Evolutionary conservation across 441 rosid genomes (phyloP).

Genomic region (Flueggea neowawraea): DNA sequence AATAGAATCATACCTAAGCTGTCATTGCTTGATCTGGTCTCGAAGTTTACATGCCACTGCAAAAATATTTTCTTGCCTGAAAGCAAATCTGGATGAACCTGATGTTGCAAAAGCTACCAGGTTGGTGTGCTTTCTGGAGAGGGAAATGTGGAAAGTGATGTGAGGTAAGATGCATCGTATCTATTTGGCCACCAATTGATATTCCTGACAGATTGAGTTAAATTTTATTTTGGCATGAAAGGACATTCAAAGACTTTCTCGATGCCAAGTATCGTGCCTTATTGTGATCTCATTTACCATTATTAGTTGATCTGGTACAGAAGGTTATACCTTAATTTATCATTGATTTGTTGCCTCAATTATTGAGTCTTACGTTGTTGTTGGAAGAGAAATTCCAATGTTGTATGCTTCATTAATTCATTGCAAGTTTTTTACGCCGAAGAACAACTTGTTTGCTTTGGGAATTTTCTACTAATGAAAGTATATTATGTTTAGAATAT

Average conservation of each 20-base stretch:
- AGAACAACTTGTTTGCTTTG: too few relatives aligned
- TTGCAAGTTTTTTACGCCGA: too few relatives aligned
- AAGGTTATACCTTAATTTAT: conserved; percentile 5
- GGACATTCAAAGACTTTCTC: conserved; percentile 77
- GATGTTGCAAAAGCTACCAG: conserved; percentile 75
- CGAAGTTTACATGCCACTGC: conserved; percentile 92
- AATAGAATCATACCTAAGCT: conserved; percentile 87
- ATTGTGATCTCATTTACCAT: conserved; percentile 16
- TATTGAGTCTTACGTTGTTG: too few relatives aligned
- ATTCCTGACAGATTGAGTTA: neutral
- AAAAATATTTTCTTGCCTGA: conserved; percentile 78
- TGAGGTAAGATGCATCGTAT: conserved; percentile 41
- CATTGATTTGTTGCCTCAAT: too few relatives aligned
- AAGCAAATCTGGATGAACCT: conserved; percentile 96
- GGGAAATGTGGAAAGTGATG: conserved; percentile 82
- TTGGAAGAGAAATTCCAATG: too few relatives aligned
- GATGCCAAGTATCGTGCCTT: conserved; percentile 95
- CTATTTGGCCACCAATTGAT: neutral
- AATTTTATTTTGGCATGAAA: conserved; percentile 25
- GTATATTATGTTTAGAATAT: too few relatives aligned
- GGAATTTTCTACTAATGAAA: too few relatives aligned
- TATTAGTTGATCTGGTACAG: neutral
- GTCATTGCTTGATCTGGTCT: conserved; percentile 95
- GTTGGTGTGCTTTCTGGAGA: conserved; percentile 97
- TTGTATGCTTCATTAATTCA: too few relatives aligned